phyloP scores from a whole-genome alignment of 2,329 filamentous ascomycete species.

The Talaromyces funiculosus region DNA sequence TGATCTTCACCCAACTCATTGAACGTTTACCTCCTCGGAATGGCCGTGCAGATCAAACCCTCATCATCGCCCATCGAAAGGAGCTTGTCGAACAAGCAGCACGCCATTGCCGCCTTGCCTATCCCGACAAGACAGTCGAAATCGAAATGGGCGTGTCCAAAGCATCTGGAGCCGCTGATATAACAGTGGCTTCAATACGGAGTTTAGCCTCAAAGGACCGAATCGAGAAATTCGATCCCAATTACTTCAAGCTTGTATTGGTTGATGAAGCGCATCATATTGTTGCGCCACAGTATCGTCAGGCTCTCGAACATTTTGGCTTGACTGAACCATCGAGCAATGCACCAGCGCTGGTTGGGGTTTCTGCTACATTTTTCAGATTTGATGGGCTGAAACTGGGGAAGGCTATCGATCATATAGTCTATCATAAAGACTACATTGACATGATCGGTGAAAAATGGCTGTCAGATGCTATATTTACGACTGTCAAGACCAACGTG shows the following conservation, averaged over 20 bases:
- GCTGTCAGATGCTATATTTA: constrained; percentile 89
- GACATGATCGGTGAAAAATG: constrained; percentile 85
- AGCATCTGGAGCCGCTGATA: constrained; percentile 77
- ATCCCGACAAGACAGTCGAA: constrained; percentile 75
- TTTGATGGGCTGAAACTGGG: constrained; percentile 81
- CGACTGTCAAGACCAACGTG: constrained; percentile 77
- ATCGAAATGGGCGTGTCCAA: constrained; percentile 82
- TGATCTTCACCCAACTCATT: constrained; percentile 95
- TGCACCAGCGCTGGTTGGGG: constrained; percentile 71
- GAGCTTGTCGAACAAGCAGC: constrained; percentile 95
- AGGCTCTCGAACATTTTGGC: constrained; percentile 71
- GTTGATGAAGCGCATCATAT: constrained; percentile 98
- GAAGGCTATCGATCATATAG: constrained; percentile 85
- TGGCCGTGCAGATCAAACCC: constrained; percentile 62
- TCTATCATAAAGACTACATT: constrained; percentile 82
- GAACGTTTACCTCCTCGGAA: constrained; percentile 60
- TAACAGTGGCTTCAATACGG: constrained; percentile 85
- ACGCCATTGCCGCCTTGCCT: constrained; percentile 71
- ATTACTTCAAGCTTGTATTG: constrained; percentile 77
- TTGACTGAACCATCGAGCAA: constrained; percentile 49
- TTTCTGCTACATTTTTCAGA: constrained; percentile 75
- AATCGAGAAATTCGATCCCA: constrained; percentile 75
- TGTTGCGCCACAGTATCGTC: constrained; percentile 74
- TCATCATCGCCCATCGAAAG: constrained; percentile 86
- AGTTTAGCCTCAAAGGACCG: constrained; percentile 74